phyloP scores from a whole-genome alignment of 106 monocot species.

The Dendrobium nobile region DNA sequence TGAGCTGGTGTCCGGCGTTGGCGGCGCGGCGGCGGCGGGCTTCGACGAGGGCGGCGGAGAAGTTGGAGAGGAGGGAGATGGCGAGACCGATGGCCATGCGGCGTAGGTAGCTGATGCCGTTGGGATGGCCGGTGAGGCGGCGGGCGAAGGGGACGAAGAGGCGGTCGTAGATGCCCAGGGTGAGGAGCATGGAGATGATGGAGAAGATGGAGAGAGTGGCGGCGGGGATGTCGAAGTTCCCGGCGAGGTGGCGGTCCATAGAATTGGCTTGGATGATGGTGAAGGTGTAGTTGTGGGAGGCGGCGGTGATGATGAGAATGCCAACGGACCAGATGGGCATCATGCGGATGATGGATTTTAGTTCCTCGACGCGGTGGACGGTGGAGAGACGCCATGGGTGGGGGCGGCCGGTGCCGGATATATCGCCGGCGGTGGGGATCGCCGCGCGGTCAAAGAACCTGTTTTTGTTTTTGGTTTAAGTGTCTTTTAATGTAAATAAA shows the following conservation, averaged over 20 bases:
- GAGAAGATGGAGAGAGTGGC: slow-evolving; percentile 32
- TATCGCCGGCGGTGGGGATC: slow-evolving; percentile 16
- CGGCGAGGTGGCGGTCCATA: slow-evolving; percentile 38
- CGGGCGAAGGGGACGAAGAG: slow-evolving; percentile 31
- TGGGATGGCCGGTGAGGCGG: slow-evolving; percentile 26
- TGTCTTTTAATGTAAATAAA: background rate
- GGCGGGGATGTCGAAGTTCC: slow-evolving; percentile 23
- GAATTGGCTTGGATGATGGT: slow-evolving; percentile 31
- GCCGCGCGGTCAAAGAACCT: slow-evolving; percentile 44
- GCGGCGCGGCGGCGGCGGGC: slow-evolving; percentile 17
- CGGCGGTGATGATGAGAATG: slow-evolving; percentile 19
- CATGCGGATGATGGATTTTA: slow-evolving; percentile 43
- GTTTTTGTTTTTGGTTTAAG: background rate
- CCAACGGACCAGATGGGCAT: slow-evolving; percentile 42
- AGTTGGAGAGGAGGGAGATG: slow-evolving; percentile 16
- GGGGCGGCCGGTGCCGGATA: slow-evolving; percentile 6
- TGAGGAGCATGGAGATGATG: slow-evolving; percentile 18
- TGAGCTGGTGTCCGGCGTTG: background rate
- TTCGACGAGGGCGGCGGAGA: slow-evolving; percentile 24
- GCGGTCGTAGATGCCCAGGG: slow-evolving; percentile 32
- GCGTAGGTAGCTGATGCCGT: slow-evolving; percentile 31
- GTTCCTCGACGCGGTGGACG: slow-evolving; percentile 46
- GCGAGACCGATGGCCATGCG: slow-evolving; percentile 30
- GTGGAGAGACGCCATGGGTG: slow-evolving; percentile 34
- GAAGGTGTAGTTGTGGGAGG: slow-evolving; percentile 41